Evolutionary conservation across 2,329 filamentous ascomycete species (phyloP), one percentile per base, ranked within the genome.

Genomic region (Talaromyces sp.): DNA sequence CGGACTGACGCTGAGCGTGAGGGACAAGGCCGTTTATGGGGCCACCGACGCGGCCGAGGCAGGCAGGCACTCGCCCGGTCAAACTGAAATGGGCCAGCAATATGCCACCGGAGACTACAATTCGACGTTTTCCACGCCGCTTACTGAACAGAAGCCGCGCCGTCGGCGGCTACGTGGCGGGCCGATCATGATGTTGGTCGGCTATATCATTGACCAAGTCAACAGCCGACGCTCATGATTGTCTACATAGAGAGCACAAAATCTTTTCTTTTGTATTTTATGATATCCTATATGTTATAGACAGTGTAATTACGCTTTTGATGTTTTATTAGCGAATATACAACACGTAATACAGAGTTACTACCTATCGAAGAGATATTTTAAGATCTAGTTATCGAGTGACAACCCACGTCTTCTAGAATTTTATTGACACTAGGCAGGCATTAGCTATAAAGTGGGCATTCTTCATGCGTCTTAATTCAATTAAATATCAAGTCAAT

Each of bases 1-100:
- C 10, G 69, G 70, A 27, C 51, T 72, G 14, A 67, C 65, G 36
- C 57, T 68, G 28, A 27, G 56, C 7, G 8, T 33, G 5, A 59
- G 51, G 30, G 60, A 53, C 4, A 57, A 59, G 2, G 44, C 56
- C 16, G 47, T 51, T 12, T 40, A 33, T 31, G 56, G 54, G 23
- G 27, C 28, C 1, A 27, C 52, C 42, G 56, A 56, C 5, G 27
- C 18, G 9, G 44, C 44, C 18, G 44, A 51, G 18, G 23, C 23
- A 23, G 23, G 23, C 23, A 23, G 23, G 2, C 23, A 23, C 23
- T 23, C 23, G 23, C 23, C 23, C 23, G 23, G 23, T 23, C 23
- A 23, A 23, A 23, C 23, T 23, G 23, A 23, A 23, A 51, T 51
- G 44, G 27, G 44, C 44, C 27, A 51, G 18, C 44, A 51, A 51